Base-by-base conservation (phyloP, 1,284 basidiomycete species). In the Bondarzewia mesenterica region DNA sequence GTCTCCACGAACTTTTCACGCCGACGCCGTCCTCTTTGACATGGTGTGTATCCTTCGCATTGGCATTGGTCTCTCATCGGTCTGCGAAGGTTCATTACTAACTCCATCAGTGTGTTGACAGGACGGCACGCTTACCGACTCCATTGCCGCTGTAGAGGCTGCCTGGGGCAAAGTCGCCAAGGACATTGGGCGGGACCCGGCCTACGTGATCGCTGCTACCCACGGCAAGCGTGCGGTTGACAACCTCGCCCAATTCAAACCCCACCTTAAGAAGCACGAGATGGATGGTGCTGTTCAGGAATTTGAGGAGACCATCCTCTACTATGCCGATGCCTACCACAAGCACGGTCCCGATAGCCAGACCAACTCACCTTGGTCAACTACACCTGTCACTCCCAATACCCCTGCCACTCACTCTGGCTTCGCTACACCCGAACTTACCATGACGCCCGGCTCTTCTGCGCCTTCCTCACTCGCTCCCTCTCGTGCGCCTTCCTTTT, bases 131-230 rank as follows among this genome's bases (percentile, higher is more conserved):
- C 68, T 87, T 48, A 86, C 85, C 46, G 82, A 87, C 60, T 85
- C 82, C 23, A 87, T 87, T 59, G 69, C 79, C 21, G 85, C 86
- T 7, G 83, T 88, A 54, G 86, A 89, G 63, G 82, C 83, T 5
- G 86, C 86, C 6, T 89, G 86, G 86, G 77, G 77, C 29, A 82
- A 81, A 56, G 84, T 89, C 44, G 85, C 86, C 2, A 68, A 69
- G 39, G 82, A 85, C 61, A 75, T 85, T 42, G 80, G 79, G 46
- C 75, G 80, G 62, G 80, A 85, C 63, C 81, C 80, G 10, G 68
- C 67, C 50, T 71, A 75, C 49, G 79, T 85, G 52, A 84, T 84
- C 60, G 77, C 77, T 26, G 82, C 82, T 37, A 88, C 85, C 12
- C 86, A 89, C 62, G 86, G 86, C 59, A 82, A 86, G 60, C 80